Evolutionary conservation across 225 moss, liverwort and hornwort genomes (phyloP).

Genomic region (Marchantia polymorpha): DNA sequence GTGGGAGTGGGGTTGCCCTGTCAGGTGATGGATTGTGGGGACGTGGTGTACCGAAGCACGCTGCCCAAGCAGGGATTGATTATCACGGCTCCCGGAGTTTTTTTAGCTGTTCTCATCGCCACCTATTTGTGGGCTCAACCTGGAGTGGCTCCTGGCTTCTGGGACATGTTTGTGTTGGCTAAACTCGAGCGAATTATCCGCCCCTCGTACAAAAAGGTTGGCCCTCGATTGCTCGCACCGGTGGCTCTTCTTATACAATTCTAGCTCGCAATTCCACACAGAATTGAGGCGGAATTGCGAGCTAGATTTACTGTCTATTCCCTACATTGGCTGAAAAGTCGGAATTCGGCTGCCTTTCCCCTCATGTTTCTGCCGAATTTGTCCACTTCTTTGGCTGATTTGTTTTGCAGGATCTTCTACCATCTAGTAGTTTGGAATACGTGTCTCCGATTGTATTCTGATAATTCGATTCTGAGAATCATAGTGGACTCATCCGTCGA

Average conservation of each 20-base stretch:
- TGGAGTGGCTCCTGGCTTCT: slow-evolving; percentile 96
- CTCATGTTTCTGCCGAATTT: no score
- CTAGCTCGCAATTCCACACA: no score
- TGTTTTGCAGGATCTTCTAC: no score
- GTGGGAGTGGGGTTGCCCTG: slow-evolving; percentile 98
- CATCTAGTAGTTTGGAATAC: no score
- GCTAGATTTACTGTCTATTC: no score
- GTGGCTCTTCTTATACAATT: neutral
- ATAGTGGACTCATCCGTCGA: neutral
- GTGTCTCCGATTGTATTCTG: neutral
- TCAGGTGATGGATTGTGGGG: slow-evolving; percentile 99
- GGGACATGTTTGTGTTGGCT: slow-evolving; percentile 99
- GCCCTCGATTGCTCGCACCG: neutral
- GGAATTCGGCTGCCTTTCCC: no score
- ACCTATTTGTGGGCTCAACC: slow-evolving; percentile 92
- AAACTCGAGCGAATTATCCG: slow-evolving; percentile 81
- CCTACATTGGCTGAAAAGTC: no score
- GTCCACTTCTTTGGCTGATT: no score
- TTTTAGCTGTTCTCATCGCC: slow-evolving; percentile 60
- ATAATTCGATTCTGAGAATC: neutral
- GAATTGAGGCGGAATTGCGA: no score
- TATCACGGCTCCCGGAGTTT: slow-evolving; percentile 72
- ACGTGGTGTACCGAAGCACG: slow-evolving; percentile 95
- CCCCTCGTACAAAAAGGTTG: slow-evolving; percentile 66
- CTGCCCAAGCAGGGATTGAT: slow-evolving; percentile 88